Conservation (phyloP, 2,329 filamentous ascomycete genomes). For the Nothomitra cinnamomea region DNA sequence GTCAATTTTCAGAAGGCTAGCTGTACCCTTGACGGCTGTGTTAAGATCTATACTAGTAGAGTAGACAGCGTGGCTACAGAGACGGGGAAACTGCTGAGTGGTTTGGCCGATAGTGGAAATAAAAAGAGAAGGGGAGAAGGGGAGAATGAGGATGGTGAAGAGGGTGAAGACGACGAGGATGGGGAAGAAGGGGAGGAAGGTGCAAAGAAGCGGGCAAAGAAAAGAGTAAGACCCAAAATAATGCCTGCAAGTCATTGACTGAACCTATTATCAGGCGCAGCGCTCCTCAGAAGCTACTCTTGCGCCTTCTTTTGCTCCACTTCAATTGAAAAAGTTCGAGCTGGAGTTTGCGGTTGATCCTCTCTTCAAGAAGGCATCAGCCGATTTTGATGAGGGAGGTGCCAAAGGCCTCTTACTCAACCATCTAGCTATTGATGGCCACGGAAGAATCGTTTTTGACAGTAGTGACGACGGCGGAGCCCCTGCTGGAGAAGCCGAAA, state of each 20-base stretch:
- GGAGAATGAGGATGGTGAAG: slow-evolving; percentile 40
- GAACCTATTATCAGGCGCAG: slow-evolving; percentile 33
- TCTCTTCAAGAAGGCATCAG: slow-evolving; percentile 96
- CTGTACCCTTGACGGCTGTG: slow-evolving; percentile 91
- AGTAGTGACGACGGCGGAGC: slow-evolving; percentile 74
- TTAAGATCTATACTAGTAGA: slow-evolving; percentile 97
- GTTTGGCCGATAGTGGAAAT: slow-evolving; percentile 68
- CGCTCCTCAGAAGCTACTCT: slow-evolving; percentile 86
- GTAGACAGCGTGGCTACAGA: slow-evolving; percentile 97
- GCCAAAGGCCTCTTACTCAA: slow-evolving; percentile 91
- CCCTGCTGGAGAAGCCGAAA: slow-evolving; percentile 23
- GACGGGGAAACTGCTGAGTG: slow-evolving; percentile 86
- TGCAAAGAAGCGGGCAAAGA: slow-evolving; percentile 37
- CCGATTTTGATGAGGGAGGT: slow-evolving; percentile 95
- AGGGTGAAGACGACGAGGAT: slow-evolving; percentile 45
- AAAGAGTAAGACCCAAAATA: slow-evolving; percentile 42
- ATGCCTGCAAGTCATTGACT: background rate
- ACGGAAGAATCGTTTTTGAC: slow-evolving; percentile 92
- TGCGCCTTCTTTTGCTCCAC: slow-evolving; percentile 67
- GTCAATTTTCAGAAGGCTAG: slow-evolving; percentile 99
- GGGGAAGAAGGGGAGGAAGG: slow-evolving; percentile 37
- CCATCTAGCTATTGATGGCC: slow-evolving; percentile 84
- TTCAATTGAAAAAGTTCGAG: slow-evolving; percentile 95
- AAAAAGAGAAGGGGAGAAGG: slow-evolving; percentile 48
- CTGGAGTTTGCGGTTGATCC: slow-evolving; percentile 93